These are phyloP conservation scores for Massarina eburnea DNA, from an alignment of 2,329 filamentous ascomycete genomes.

Conservation along the genomic window DNA sequence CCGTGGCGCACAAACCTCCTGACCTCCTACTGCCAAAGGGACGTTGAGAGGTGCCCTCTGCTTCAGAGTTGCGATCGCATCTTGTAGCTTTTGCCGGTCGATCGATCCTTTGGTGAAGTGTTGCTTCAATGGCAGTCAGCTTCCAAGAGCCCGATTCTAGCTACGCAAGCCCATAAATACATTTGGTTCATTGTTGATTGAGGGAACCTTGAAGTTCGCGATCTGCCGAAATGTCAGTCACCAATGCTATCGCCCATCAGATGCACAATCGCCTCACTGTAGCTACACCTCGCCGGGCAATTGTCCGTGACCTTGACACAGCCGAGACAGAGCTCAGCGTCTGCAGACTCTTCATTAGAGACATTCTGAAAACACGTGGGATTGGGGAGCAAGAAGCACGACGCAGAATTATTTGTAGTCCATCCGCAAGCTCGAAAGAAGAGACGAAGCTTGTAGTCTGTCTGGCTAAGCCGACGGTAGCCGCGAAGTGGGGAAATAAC, in stretches of 20 bases:
- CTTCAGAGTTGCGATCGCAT: constrained; percentile 71
- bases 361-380: constrained; percentile 23
- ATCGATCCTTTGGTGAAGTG: constrained; percentile 83
- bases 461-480: constrained; percentile 19
- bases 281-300: constrained; percentile 43
- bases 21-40: constrained; percentile 80
- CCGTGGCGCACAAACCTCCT: constrained; percentile 60
- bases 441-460: constrained; percentile 1
- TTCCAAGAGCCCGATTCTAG: neutral
- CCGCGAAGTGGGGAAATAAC: constrained; percentile 14
- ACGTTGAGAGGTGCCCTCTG: constrained; percentile 72
- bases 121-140: constrained; percentile 59
- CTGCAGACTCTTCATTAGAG: constrained; percentile 35
- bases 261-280: too few species aligned
- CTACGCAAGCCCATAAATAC: constrained; percentile 55
- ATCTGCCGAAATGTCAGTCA: too few species aligned
- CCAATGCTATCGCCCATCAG: too few species aligned
- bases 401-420: constrained; percentile 12
- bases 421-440: constrained; percentile 2
- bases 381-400: neutral
- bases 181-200: constrained; percentile 91
- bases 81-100: constrained; percentile 74
- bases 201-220: constrained; percentile 84
- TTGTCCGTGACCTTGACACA: constrained; percentile 24
- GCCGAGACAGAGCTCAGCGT: constrained; percentile 31